Conservation (phyloP, 768 basidiomycete genomes). For the Pleurotus giganteus region DNA sequence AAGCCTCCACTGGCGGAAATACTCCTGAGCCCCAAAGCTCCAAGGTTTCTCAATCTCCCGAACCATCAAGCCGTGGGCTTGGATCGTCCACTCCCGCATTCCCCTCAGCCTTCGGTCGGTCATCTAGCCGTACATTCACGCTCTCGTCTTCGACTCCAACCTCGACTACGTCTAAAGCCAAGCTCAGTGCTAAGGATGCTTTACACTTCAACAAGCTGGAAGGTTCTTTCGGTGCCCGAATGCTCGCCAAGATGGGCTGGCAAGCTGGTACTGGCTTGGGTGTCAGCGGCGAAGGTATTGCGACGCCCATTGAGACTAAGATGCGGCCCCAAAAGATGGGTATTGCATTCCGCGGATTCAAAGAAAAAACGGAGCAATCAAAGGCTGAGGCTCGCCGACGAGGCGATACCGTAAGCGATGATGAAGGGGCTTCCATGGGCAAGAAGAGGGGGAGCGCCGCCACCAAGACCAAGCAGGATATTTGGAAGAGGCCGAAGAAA, state of each 20-base stretch:
- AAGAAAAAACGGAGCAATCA: conserved; percentile 83
- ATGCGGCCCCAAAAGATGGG: conserved; percentile 83
- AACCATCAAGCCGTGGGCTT: conserved; percentile 12
- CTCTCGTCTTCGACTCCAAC: conserved; percentile 48
- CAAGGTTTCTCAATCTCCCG: conserved; percentile 16
- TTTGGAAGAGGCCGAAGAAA: conserved; percentile 87
- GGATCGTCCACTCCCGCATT: conserved; percentile 24
- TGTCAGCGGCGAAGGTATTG: conserved; percentile 71
- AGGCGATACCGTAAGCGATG: conserved; percentile 74
- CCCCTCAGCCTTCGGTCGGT: conserved; percentile 40
- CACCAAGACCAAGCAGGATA: conserved; percentile 63
- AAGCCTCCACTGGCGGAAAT: conserved; percentile 8
- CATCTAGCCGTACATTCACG: conserved; percentile 40
- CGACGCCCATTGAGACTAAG: conserved; percentile 85
- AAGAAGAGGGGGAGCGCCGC: conserved; percentile 54
- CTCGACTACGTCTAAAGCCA: conserved; percentile 45
- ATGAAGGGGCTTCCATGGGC: conserved; percentile 45
- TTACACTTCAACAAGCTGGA: conserved; percentile 83
- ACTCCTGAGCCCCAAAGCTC: conserved; percentile 25
- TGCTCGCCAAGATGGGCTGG: conserved; percentile 98
- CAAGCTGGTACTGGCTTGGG: conserved; percentile 79
- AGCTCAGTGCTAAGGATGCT: conserved; percentile 63
- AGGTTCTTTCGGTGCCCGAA: conserved; percentile 78
- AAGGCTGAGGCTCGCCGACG: conserved; percentile 75
- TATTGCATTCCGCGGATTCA: conserved; percentile 84